These are phyloP conservation scores for Paralagenidium karlingii DNA, from an alignment of 352 stramenopile species.

Conservation along the genomic window DNA sequence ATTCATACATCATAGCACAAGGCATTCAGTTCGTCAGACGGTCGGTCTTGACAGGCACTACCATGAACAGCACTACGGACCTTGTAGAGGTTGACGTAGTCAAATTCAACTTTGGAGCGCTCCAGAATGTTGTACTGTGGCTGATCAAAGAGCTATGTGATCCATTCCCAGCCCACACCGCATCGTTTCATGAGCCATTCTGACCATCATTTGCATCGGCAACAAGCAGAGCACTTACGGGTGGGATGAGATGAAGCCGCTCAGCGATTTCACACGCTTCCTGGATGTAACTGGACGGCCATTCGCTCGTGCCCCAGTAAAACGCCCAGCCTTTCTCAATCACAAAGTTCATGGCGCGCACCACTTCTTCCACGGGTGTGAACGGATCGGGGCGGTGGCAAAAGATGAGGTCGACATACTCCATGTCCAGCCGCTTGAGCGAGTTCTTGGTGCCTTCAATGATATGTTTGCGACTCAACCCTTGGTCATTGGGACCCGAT, in stretches of 20 bases:
- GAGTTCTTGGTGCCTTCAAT: conserved; percentile 45
- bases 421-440: conserved; percentile 33
- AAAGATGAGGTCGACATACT: conserved; percentile 37
- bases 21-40: not conserved
- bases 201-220: no score
- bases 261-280: conserved; percentile 28
- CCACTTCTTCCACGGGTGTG: conserved; percentile 26
- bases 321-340: conserved; percentile 26
- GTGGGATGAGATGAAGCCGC: conserved; percentile 10
- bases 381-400: conserved; percentile 15
- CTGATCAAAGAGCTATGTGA: conserved; percentile 32
- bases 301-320: conserved; percentile 41
- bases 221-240: no score
- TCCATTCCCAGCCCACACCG: no score
- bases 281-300: conserved; percentile 22
- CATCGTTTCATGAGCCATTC: no score
- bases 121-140: conserved; percentile 46
- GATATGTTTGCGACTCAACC: conserved; percentile 40
- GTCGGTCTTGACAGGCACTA: not conserved
- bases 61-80: no score
- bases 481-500: conserved; percentile 17
- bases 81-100: conserved; percentile 37
- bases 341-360: conserved; percentile 35
- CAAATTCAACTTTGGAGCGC: conserved; percentile 30
- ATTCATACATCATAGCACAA: not conserved